Conservation (phyloP, 2,329 filamentous ascomycete species). For the Botryotinia narcissicola region DNA sequence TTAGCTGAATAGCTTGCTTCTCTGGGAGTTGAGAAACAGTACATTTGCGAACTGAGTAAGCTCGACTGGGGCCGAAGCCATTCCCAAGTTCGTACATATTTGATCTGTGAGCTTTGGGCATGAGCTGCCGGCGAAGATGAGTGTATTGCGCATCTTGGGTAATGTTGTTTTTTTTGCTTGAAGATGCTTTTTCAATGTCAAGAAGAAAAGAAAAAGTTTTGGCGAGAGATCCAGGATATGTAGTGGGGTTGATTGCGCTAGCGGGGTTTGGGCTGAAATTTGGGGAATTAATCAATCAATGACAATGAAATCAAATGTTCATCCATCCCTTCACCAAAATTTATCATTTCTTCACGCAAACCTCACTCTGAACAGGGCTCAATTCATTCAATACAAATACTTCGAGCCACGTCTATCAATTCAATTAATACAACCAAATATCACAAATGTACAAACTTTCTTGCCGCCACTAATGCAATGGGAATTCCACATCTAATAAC, state of each 20-base stretch:
- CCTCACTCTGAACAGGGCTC: not conserved
- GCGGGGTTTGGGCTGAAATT: not conserved
- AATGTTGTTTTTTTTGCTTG: not conserved
- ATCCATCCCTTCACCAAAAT: not conserved
- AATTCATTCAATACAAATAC: not conserved
- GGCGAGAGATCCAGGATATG: not conserved
- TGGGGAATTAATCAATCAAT: not conserved
- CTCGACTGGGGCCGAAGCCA: constrained; percentile 62
- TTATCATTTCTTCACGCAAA: not conserved
- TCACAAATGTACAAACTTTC: not conserved
- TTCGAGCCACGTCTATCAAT: not conserved
- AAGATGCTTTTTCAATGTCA: constrained; percentile 16
- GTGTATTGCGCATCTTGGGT: constrained; percentile 57
- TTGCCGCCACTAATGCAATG: constrained; percentile 43
- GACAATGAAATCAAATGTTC: not conserved
- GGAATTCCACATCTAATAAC: constrained; percentile 58
- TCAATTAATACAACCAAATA: not conserved
- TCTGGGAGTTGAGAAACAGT: constrained; percentile 37
- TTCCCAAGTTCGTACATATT: constrained; percentile 67
- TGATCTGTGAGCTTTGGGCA: constrained; percentile 63
- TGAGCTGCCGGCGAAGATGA: constrained; percentile 66
- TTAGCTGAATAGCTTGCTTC: constrained; percentile 30
- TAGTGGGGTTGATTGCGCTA: constrained; percentile 1
- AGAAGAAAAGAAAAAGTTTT: constrained; percentile 20
- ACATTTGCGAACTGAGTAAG: constrained; percentile 70